phyloP scores from a whole-genome alignment of 139 green algal genomes.

The Diplosphaera chodatii region DNA sequence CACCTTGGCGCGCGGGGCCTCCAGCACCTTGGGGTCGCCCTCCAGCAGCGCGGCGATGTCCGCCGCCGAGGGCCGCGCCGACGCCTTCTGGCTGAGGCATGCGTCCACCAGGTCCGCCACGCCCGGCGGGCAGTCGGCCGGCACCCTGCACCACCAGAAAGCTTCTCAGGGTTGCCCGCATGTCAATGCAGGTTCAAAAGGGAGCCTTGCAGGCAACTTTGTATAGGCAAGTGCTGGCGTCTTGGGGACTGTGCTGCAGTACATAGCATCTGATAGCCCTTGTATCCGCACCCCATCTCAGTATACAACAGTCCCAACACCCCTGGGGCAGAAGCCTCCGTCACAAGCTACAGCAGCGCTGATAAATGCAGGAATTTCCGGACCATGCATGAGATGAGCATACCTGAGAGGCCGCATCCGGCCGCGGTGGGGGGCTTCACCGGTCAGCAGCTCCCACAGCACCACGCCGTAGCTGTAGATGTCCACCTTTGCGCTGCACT shows the following conservation, averaged over 20 bases:
- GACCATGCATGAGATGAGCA: not conserved
- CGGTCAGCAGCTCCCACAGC: conserved; percentile 40
- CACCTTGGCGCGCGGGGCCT: not conserved
- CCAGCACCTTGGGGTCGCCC: not conserved
- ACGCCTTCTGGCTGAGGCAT: conserved; percentile 25
- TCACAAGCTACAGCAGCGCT: too few species aligned
- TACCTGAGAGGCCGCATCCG: conserved; percentile 21
- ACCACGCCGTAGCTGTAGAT: conserved; percentile 36
- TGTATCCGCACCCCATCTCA: too few species aligned
- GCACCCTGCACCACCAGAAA: conserved; percentile 20
- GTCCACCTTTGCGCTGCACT: conserved; percentile 16
- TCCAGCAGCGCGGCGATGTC: conserved; percentile 5
- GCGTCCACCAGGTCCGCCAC: conserved; percentile 23
- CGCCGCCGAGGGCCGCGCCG: conserved; percentile 17
- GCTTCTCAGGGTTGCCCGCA: too few species aligned
- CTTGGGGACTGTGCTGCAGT: too few species aligned
- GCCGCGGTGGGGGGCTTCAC: conserved; percentile 28
- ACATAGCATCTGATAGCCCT: too few species aligned
- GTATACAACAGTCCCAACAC: too few species aligned
- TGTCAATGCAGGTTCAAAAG: too few species aligned
- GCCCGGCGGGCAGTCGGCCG: conserved; percentile 27
- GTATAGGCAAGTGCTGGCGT: too few species aligned
- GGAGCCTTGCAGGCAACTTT: too few species aligned
- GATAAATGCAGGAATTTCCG: too few species aligned
- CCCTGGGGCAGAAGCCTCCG: too few species aligned